Percentiles rank a stretch among this genome's conserved stretches.
Evolutionary conservation across 75 land plant genomes (phyloP).

Genomic region (Sequoia sempervirens): DNA sequence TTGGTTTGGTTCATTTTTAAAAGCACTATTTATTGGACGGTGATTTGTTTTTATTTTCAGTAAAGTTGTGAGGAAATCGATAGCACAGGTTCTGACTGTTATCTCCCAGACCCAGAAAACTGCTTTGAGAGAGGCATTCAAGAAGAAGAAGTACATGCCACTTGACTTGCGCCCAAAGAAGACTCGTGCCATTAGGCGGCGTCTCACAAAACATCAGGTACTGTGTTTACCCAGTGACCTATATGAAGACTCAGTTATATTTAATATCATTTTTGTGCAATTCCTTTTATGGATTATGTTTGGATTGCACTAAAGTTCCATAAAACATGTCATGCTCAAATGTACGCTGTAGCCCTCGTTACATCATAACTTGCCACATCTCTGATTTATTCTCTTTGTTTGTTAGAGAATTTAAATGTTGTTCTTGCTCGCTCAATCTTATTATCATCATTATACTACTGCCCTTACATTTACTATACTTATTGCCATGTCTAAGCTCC

Average conservation of each 20-base stretch:
- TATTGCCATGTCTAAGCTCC: too few species aligned
- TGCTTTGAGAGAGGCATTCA: conserved; percentile 57
- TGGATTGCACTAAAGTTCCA: too few species aligned
- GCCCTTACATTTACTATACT: too few species aligned
- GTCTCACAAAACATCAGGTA: conserved; percentile 79
- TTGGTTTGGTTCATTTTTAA: not conserved
- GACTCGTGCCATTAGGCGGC: conserved; percentile 68
- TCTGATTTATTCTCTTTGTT: too few species aligned
- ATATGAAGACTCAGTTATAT: not conserved
- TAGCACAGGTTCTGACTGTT: conserved; percentile 75
- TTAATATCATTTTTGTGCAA: too few species aligned
- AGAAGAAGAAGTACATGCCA: conserved; percentile 64
- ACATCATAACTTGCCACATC: too few species aligned
- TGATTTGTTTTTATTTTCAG: conserved; percentile 32
- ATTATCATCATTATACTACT: too few species aligned
- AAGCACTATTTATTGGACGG: not conserved
- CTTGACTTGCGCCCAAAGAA: conserved; percentile 81
- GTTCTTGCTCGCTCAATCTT: too few species aligned
- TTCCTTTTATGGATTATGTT: too few species aligned
- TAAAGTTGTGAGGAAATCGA: conserved; percentile 74
- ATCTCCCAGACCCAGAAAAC: conserved; percentile 77
- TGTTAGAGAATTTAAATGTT: too few species aligned
- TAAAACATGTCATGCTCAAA: too few species aligned
- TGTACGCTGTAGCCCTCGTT: too few species aligned
- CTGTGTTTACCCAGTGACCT: not conserved